Evolutionary conservation across 345 rosid genomes (phyloP).

Genomic region (Jatropha curcas): DNA sequence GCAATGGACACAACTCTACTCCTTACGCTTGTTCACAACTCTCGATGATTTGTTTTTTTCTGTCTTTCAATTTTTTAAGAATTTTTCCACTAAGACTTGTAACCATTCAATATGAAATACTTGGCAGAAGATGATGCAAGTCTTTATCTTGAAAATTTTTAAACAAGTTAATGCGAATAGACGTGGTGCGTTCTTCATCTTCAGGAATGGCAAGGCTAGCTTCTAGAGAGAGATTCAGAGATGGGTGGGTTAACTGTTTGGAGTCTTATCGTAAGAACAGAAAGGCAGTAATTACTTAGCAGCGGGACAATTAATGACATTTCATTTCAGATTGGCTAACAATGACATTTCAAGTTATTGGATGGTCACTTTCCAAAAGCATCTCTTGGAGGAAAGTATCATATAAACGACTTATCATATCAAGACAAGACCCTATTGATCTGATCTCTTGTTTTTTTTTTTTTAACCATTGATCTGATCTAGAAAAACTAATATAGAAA

Average conservation of each 20-base stretch:
- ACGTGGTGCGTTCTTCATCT: slow-evolving; percentile 18
- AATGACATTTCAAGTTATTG: slow-evolving; percentile 3
- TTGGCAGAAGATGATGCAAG: slow-evolving; percentile 12
- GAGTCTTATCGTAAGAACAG: background rate
- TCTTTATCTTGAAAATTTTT: slow-evolving; percentile 17
- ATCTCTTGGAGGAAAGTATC: background rate
- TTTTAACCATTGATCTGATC: too few relatives aligned
- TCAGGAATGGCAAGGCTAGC: slow-evolving; percentile 5
- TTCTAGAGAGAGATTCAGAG: background rate
- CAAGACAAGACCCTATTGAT: background rate
- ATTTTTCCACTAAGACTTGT: background rate
- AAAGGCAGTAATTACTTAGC: background rate
- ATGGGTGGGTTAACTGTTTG: slow-evolving; percentile 9
- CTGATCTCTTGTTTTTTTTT: too few relatives aligned
- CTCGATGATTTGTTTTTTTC: background rate
- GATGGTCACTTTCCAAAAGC: slow-evolving; percentile 1
- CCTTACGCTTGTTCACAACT: background rate
- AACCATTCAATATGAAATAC: slow-evolving; percentile 18
- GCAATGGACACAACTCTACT: background rate
- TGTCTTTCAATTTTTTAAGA: too few relatives aligned
- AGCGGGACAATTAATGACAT: background rate
- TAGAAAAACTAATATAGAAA: too few relatives aligned
- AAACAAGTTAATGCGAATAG: background rate
- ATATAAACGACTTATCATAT: slow-evolving; percentile 22
- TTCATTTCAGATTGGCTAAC: background rate